These are phyloP conservation scores for Prunus salicina DNA, from an alignment of 306 rosid species.

Conservation along the genomic window DNA sequence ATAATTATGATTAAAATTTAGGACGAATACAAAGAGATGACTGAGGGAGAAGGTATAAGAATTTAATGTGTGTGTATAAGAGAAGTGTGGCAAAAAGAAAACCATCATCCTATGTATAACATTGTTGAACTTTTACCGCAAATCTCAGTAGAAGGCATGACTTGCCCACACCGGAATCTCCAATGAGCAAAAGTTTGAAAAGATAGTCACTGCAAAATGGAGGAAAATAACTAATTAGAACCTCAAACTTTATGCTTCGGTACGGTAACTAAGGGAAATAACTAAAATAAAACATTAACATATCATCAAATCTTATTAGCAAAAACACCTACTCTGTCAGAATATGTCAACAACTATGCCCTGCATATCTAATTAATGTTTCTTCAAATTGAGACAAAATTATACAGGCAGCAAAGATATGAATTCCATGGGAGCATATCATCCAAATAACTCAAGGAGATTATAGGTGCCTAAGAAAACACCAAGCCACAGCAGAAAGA, in stretches of 20 bases:
- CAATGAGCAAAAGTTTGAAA: constrained; percentile 74
- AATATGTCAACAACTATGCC: neutral
- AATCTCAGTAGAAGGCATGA: constrained; percentile 82
- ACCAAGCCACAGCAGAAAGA: neutral
- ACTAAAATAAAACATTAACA: neutral
- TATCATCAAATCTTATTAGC: neutral
- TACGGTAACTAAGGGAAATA: neutral
- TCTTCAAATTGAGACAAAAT: neutral
- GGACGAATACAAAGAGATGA: neutral
- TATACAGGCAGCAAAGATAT: neutral
- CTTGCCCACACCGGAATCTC: constrained; percentile 86
- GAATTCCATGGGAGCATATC: neutral
- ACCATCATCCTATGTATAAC: neutral
- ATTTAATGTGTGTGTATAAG: neutral
- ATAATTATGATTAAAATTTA: neutral
- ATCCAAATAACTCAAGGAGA: neutral
- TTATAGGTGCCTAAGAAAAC: neutral
- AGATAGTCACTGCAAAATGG: constrained; percentile 60
- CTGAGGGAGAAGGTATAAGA: neutral
- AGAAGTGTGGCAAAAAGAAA: neutral
- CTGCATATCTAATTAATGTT: neutral
- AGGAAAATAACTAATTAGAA: neutral
- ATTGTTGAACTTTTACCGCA: constrained; percentile 47
- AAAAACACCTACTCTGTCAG: neutral
- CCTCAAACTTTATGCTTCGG: neutral